Percentiles rank a stretch among this genome's conserved stretches.
Conservation (phyloP, 2,329 filamentous ascomycete genomes). For the Ophiostoma himal-ulmi region DNA sequence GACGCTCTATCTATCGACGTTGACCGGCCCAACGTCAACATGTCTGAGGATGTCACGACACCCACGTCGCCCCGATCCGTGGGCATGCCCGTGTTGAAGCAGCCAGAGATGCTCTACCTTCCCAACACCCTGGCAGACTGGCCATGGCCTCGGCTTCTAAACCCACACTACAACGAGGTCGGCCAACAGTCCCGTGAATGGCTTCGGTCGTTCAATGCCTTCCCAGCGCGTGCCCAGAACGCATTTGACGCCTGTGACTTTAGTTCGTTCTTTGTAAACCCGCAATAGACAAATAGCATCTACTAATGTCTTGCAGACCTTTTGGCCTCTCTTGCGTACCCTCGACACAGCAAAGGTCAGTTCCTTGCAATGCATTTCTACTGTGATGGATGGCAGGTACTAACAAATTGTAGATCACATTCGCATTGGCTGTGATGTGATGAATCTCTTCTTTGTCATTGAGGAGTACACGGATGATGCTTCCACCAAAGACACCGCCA, state of each 20-base stretch:
- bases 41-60: neutral
- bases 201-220: conserved; percentile 25
- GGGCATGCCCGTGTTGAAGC: neutral
- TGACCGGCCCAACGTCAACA: neutral
- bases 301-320: conserved; percentile 15
- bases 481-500: conserved; percentile 14
- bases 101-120: conserved; percentile 12
- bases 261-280: neutral
- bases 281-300: neutral
- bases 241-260: conserved; percentile 28
- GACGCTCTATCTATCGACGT: neutral
- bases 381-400: neutral
- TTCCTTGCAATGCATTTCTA: too few relatives aligned
- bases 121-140: conserved; percentile 23
- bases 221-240: conserved; percentile 24
- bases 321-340: conserved; percentile 18
- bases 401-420: conserved; percentile 20
- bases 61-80: neutral
- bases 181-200: conserved; percentile 23
- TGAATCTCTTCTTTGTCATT: conserved; percentile 31
- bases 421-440: conserved; percentile 27
- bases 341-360: neutral
- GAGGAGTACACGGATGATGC: conserved; percentile 29
- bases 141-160: conserved; percentile 26
- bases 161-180: conserved; percentile 21